Conservation (phyloP, 75 land plant species). For the Chamaecyparis obtusa region DNA sequence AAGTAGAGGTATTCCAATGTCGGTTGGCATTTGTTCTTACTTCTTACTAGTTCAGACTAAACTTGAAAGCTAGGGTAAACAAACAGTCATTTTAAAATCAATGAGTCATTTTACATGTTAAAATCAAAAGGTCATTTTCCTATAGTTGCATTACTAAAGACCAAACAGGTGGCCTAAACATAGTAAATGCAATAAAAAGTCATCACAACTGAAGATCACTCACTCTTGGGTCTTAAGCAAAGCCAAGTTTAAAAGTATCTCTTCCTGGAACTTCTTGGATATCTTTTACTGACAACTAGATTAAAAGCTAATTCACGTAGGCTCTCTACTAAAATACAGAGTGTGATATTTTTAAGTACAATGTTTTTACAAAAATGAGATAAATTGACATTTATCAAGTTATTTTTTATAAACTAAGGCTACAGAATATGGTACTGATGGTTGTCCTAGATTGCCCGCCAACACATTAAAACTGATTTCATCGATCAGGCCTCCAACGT, state of each 20-base stretch:
- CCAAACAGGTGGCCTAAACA: neutral
- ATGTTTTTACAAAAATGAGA: neutral
- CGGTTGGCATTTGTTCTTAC: neutral
- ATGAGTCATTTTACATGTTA: neutral
- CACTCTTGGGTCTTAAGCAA: neutral
- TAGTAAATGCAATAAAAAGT: neutral
- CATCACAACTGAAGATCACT: neutral
- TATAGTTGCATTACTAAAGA: neutral
- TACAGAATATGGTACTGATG: neutral
- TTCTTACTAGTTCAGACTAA: neutral
- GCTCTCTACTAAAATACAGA: neutral
- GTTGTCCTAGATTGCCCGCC: neutral
- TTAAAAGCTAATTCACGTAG: neutral
- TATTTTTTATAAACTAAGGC: neutral
- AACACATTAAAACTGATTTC: neutral
- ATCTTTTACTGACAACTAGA: neutral
- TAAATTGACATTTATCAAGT: neutral
- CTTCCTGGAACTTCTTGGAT: neutral
- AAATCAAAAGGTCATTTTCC: too few relatives aligned
- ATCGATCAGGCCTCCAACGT: neutral
- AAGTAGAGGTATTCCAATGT: neutral
- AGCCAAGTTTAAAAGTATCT: neutral
- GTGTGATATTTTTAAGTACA: neutral
- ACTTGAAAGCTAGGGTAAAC: neutral
- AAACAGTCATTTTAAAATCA: too few relatives aligned